These are phyloP conservation scores for Neurospora cerealis DNA, from an alignment of 495 filamentous ascomycete genomes.

Conservation along the genomic window DNA sequence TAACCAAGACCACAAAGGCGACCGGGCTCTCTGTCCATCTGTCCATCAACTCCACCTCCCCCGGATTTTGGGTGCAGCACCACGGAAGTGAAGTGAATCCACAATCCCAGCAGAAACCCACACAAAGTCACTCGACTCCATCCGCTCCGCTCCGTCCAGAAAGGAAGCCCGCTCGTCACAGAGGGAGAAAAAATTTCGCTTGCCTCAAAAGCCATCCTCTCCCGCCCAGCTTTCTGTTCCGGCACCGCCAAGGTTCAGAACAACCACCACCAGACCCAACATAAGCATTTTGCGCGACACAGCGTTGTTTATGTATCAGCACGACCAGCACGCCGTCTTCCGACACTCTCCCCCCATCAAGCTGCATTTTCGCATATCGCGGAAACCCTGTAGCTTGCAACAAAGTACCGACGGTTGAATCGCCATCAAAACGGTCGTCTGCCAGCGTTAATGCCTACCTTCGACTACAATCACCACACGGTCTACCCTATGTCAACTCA, in stretches of 20 bases:
- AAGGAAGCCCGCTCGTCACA: not conserved
- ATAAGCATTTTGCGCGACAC: conserved; percentile 31
- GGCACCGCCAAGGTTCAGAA: not conserved
- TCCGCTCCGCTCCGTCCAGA: not conserved
- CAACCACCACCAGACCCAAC: conserved; percentile 22
- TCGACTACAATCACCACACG: conserved; percentile 28
- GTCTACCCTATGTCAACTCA: conserved; percentile 42
- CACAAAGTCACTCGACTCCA: not conserved
- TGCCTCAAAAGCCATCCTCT: not conserved
- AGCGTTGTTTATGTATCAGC: conserved; percentile 50
- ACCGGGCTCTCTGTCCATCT: not conserved
- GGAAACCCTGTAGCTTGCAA: conserved; percentile 79
- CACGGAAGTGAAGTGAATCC: not conserved
- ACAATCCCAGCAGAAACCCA: not conserved
- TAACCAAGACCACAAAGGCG: not conserved
- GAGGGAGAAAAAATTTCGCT: not conserved
- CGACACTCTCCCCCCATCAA: conserved; percentile 78
- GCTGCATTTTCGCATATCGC: conserved; percentile 90
- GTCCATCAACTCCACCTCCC: not conserved
- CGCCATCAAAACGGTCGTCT: conserved; percentile 16
- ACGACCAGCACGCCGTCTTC: conserved; percentile 43
- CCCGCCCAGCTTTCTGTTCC: not conserved
- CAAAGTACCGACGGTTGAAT: conserved; percentile 80
- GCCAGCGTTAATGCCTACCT: conserved; percentile 45
- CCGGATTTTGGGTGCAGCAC: not conserved